These are phyloP conservation scores for Babesia gibsoni DNA, from an alignment of 169 alveolate species.

Conservation along the genomic window DNA sequence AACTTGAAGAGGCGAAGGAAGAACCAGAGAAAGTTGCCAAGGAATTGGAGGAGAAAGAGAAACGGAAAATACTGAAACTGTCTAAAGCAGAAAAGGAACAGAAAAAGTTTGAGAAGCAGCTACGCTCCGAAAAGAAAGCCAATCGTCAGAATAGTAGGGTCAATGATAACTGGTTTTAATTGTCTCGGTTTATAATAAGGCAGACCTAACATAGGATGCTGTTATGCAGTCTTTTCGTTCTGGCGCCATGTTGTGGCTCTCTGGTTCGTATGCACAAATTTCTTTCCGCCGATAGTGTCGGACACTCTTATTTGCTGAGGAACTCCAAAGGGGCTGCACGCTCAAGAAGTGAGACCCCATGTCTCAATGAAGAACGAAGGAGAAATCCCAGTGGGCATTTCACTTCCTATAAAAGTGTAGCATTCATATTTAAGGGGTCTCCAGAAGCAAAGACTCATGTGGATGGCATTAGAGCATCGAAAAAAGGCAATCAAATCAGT, in stretches of 20 bases:
- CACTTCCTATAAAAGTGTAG: too few species aligned
- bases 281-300: too few species aligned
- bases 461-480: too few species aligned
- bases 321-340: too few species aligned
- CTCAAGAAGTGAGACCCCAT: too few species aligned
- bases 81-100: constrained; percentile 68
- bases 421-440: too few species aligned
- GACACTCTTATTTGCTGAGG: too few species aligned
- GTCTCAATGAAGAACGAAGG: too few species aligned
- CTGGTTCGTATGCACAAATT: background rate
- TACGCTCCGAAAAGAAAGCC: constrained; percentile 67
- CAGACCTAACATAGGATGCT: constrained; percentile 10
- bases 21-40: background rate
- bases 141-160: constrained; percentile 51
- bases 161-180: constrained; percentile 4
- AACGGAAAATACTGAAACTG: constrained; percentile 60
- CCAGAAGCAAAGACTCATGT: too few species aligned
- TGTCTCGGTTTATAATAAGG: background rate
- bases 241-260: background rate
- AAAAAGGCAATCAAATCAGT: too few species aligned
- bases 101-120: constrained; percentile 64
- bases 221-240: background rate
- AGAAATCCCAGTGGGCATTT: too few species aligned
- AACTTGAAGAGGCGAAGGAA: constrained; percentile 42
- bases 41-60: constrained; percentile 62